phyloP scores from a whole-genome alignment of 1,284 basidiomycete genomes.

The Cryptococcus wingfieldii region DNA sequence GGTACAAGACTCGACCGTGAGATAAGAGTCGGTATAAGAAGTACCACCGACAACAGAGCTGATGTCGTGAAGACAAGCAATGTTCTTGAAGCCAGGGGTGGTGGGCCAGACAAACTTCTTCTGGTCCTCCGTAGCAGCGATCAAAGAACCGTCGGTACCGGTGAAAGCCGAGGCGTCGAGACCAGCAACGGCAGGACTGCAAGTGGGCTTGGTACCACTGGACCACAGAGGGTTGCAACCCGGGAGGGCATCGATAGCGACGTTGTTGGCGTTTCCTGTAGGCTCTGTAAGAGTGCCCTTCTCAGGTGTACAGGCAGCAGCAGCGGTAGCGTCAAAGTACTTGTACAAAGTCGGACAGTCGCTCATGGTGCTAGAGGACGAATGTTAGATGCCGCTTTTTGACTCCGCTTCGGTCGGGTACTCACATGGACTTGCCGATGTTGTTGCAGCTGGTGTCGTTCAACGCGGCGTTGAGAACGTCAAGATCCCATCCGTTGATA shows the following conservation, averaged over 20 bases:
- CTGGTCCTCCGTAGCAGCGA: constrained; percentile 4
- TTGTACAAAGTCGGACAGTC: background rate
- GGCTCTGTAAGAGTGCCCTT: constrained; percentile 24
- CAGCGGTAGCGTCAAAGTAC: constrained; percentile 15
- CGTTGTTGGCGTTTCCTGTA: constrained; percentile 18
- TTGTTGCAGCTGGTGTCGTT: constrained; percentile 19
- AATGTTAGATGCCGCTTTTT: background rate
- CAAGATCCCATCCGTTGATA: constrained; percentile 28
- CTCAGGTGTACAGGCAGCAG: constrained; percentile 20
- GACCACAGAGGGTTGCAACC: constrained; percentile 28
- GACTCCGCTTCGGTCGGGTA: background rate
- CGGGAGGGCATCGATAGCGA: constrained; percentile 20
- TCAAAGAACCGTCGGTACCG: constrained; percentile 20
- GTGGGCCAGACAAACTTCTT: background rate
- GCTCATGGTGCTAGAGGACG: background rate
- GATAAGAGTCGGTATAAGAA: background rate
- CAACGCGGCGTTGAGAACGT: constrained; percentile 23
- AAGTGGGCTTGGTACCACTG: constrained; percentile 20
- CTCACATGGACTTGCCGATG: constrained; percentile 5
- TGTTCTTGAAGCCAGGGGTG: constrained; percentile 4
- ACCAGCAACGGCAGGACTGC: constrained; percentile 9
- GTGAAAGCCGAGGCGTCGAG: constrained; percentile 19
- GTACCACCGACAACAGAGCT: background rate
- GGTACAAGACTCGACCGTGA: constrained; percentile 11
- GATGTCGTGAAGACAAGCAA: constrained; percentile 9